A percentile compares a stretch with the other conserved stretches of the same genome.
phyloP scores from a whole-genome alignment of 805 yeast species.

The Metschnikowia rubicola region DNA sequence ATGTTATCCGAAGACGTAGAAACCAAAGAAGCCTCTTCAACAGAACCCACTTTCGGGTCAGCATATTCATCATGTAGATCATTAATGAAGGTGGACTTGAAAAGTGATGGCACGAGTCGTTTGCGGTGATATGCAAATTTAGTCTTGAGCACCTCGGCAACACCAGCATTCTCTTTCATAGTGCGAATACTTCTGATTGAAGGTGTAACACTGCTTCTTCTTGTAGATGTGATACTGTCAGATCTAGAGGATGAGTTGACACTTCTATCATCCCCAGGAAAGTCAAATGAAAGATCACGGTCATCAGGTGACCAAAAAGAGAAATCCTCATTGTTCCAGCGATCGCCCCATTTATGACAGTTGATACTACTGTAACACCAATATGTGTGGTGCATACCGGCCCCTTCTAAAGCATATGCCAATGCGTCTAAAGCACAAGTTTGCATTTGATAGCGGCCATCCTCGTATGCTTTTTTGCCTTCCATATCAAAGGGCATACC shows the following conservation, averaged over 20 bases:
- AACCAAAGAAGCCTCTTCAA: constrained; percentile 12
- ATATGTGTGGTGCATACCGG: constrained; percentile 66
- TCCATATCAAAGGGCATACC: constrained; percentile 98
- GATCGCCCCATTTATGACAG: constrained; percentile 82
- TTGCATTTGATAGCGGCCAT: constrained; percentile 70
- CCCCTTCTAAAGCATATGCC: constrained; percentile 72
- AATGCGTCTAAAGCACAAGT: constrained; percentile 82
- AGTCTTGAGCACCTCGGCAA: constrained; percentile 10
- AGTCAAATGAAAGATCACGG: constrained; percentile 24
- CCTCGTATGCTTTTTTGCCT: constrained; percentile 61
- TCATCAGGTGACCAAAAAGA: constrained; percentile 80
- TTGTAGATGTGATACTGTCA: constrained; percentile 7
- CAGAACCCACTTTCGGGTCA: constrained; percentile 4
- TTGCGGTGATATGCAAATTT: constrained; percentile 12
- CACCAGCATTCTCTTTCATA: constrained; percentile 7
- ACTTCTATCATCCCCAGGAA: constrained; percentile 7
- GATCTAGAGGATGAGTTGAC: constrained; percentile 3
- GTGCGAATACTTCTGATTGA: constrained; percentile 11
- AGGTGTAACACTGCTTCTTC: constrained; percentile 14
- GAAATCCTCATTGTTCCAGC: constrained; percentile 92
- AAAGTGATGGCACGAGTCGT: constrained; percentile 9
- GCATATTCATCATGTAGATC: constrained; percentile 4
- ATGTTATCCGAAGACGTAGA: constrained; percentile 13
- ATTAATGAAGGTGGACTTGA: constrained; percentile 7
- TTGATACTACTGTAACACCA: constrained; percentile 83